Evolutionary conservation across 169 alveolate species (phyloP), one percentile per base, ranked within the genome.

Genomic region (Cryptosporidium muris): DNA sequence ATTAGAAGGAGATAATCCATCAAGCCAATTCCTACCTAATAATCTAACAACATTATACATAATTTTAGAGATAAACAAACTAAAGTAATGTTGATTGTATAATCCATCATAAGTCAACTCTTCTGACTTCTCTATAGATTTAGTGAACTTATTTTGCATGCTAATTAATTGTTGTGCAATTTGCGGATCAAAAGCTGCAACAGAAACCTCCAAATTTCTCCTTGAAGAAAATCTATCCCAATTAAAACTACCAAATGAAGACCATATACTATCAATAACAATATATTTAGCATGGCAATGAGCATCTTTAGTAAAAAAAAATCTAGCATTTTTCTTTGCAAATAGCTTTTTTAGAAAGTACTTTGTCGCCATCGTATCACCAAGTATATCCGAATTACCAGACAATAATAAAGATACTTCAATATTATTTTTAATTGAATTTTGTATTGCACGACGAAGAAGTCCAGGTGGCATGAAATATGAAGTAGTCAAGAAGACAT

Each of bases 381-480:
- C 94, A 5, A 82, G 82, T 8, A 93, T 68, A 45, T 93, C 96
- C 11, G 96, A 93, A 45, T 89, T 92, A 36, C 96, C 96, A 16
- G 96, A 93, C 25, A 93, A 85, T 14, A 93, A 90, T 81, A 93
- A 81, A 49, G 90, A 89, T 16, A 93, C 66, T 38, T 67, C 48
- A 34, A 93, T 88, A 7, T 90, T 89, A 38, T 92, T 82, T 48
- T 58, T 68, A 47, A 81, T 85, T 40, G 95, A 94, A 6, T 90
- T 66, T 80, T 89, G 88, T 11, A 93, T 81, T 4, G 94, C 89
- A 51, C 92, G 58, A 40, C 94, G 63, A 36, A 93, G 88, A 47
- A 90, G 90, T 11, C 93, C 93, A 9, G 95, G 95, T 6, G 96
- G 96, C n/a, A 88, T 62, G 56, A 93, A 93, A 88, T 93, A 93